These are phyloP conservation scores for Cryomyces minteri DNA, from an alignment of 495 filamentous ascomycete genomes.

Conservation along the genomic window DNA sequence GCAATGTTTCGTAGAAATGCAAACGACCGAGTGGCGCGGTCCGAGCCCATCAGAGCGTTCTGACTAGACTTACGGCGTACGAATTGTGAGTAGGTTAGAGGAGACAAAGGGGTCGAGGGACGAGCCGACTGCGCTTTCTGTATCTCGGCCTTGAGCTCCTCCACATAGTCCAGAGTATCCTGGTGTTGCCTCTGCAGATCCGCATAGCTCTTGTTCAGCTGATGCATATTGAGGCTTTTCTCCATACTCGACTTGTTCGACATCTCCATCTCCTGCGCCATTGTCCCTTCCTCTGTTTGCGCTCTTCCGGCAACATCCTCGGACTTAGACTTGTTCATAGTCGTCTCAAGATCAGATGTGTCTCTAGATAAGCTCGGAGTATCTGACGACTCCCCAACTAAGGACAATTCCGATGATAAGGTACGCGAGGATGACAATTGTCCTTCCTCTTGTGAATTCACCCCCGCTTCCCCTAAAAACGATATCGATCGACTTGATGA, in stretches of 20 bases:
- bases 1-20: conserved; percentile 77
- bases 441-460: conserved; percentile 54
- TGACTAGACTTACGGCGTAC: conserved; percentile 91
- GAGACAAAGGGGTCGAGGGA: conserved; percentile 39
- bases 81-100: conserved; percentile 29
- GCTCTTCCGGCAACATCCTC: conserved; percentile 8
- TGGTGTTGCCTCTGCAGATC: conserved; percentile 67
- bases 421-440: conserved; percentile 82
- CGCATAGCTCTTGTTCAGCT: conserved; percentile 59
- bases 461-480: conserved; percentile 80
- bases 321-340: conserved; percentile 4
- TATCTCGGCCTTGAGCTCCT: conserved; percentile 73
- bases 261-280: conserved; percentile 47
- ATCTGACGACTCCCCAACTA: conserved; percentile 65
- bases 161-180: conserved; percentile 65
- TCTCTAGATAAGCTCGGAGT: conserved; percentile 66
- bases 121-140: conserved; percentile 51
- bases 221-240: conserved; percentile 53
- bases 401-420: conserved; percentile 92
- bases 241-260: conserved; percentile 51
- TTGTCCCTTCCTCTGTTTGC: conserved; percentile 8
- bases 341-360: conserved; percentile 36
- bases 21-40: conserved; percentile 85
- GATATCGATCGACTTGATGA: conserved; percentile 76
- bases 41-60: conserved; percentile 60